These are phyloP conservation scores for Didymella arachidicola DNA, from an alignment of 2,329 filamentous ascomycete species.

Conservation along the genomic window DNA sequence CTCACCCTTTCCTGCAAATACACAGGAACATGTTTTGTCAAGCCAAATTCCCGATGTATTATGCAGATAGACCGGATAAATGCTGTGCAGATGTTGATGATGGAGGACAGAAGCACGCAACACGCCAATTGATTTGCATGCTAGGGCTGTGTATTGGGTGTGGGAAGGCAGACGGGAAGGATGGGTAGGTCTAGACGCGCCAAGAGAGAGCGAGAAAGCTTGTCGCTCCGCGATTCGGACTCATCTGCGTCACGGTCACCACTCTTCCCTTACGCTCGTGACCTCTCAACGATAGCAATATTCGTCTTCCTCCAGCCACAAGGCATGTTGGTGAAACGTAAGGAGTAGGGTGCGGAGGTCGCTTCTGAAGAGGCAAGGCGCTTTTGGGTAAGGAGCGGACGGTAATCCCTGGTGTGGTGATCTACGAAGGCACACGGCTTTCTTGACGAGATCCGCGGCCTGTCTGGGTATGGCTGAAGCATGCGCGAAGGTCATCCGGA, in stretches of 20 bases:
- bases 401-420: not conserved
- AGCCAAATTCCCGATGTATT: not conserved
- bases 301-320: not conserved
- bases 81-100: not conserved
- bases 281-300: not conserved
- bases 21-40: not conserved
- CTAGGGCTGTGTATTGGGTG: not conserved
- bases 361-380: not conserved
- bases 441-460: not conserved
- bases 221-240: not conserved
- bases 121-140: not conserved
- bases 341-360: not conserved
- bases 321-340: not conserved
- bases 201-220: not conserved
- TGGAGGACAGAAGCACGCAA: not conserved
- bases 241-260: not conserved
- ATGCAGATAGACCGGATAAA: not conserved
- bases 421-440: not conserved
- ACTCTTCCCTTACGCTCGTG: not conserved
- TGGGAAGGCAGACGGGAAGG: not conserved
- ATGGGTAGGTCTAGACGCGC: not conserved
- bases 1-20: not conserved
- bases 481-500: not conserved
- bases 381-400: not conserved
- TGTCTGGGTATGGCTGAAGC: slow-evolving; percentile 1